Evolutionary conservation across 129 eudicot species (phyloP).

Genomic region (Gnaphalium uliginosum): DNA sequence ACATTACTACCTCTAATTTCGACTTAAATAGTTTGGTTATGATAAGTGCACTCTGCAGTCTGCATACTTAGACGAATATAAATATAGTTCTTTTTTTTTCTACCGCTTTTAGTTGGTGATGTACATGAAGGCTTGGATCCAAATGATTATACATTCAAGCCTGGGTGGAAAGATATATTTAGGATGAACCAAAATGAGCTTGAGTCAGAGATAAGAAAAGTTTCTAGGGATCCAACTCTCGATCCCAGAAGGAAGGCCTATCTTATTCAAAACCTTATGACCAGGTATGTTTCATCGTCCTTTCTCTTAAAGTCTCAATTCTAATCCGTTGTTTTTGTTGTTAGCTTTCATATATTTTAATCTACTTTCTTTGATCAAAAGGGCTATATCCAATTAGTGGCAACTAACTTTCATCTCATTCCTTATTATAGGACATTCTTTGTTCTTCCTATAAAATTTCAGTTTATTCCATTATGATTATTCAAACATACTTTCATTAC

Average conservation of each 20-base stretch:
- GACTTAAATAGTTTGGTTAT: constrained; percentile 10
- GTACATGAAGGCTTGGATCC: constrained; percentile 75
- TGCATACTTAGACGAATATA: not conserved
- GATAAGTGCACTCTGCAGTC: constrained; percentile 3
- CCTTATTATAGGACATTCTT: too few relatives aligned
- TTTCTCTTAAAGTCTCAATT: not conserved
- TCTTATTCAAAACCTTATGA: constrained; percentile 94
- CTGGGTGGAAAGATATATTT: constrained; percentile 99
- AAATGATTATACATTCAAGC: constrained; percentile 83
- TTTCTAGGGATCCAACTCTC: constrained; percentile 93
- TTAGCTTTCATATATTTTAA: not conserved
- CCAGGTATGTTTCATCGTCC: constrained; percentile 59
- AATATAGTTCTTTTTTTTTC: not conserved
- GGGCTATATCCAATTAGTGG: not conserved
- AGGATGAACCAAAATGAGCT: constrained; percentile 99
- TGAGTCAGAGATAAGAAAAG: constrained; percentile 96
- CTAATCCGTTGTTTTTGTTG: not conserved
- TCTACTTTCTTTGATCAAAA: not conserved
- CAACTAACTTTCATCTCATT: not conserved
- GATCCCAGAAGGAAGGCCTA: constrained; percentile 99
- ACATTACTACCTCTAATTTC: not conserved
- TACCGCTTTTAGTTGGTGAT: constrained; percentile 44
- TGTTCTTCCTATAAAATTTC: too few relatives aligned
- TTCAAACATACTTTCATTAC: not conserved
- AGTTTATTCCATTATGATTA: not conserved